These are phyloP conservation scores for Arachnomyces sp. DNA, from an alignment of 2,329 filamentous ascomycete genomes.

Conservation along the genomic window DNA sequence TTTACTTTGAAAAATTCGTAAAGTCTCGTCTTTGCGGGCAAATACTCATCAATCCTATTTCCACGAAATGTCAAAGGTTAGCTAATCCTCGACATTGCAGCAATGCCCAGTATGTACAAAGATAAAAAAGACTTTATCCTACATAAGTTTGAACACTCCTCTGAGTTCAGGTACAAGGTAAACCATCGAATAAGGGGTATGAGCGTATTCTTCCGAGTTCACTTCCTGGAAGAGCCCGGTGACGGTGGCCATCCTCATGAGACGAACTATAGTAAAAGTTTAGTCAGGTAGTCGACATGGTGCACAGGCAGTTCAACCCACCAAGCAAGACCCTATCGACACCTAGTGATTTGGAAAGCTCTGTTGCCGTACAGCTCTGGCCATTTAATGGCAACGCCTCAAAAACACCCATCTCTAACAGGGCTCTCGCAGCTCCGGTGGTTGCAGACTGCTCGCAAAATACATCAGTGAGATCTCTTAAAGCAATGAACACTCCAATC, in stretches of 20 bases:
- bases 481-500: too few relatives aligned
- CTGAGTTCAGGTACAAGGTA: conserved; percentile 13
- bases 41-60: conserved; percentile 18
- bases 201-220: conserved; percentile 14
- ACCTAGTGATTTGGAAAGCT: conserved; percentile 13
- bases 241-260: conserved; percentile 15
- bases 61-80: conserved; percentile 4
- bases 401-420: conserved; percentile 13
- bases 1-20: conserved; percentile 16
- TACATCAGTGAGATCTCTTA: neutral
- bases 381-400: conserved; percentile 11
- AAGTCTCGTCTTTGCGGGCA: conserved; percentile 11
- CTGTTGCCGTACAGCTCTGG: conserved; percentile 9
- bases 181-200: conserved; percentile 16
- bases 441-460: neutral
- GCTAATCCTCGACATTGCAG: too few relatives aligned
- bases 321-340: conserved; percentile 17
- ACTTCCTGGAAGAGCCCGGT: conserved; percentile 15
- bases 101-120: too few relatives aligned
- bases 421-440: conserved; percentile 10
- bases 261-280: conserved; percentile 14
- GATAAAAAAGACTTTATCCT: conserved; percentile 1
- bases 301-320: conserved; percentile 3
- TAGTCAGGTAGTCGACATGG: too few relatives aligned
- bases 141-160: conserved; percentile 10